Percentiles rank a stretch among this genome's conserved stretches.
These are phyloP conservation scores for Celoporthe dispersa DNA, from an alignment of 2,329 filamentous ascomycete genomes.

Conservation along the genomic window DNA sequence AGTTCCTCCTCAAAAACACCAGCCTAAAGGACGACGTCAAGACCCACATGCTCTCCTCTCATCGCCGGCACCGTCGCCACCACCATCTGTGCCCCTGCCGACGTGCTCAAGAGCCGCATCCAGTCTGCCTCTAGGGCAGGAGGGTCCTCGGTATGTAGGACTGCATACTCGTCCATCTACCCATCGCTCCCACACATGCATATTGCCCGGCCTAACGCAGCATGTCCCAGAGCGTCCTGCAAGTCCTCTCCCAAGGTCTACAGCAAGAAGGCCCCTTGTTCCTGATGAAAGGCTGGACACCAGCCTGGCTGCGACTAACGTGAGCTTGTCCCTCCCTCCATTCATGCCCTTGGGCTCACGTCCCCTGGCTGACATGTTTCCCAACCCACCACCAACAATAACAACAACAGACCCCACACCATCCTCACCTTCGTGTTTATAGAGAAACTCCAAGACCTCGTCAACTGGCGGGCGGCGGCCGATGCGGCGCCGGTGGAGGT, in stretches of 20 bases:
- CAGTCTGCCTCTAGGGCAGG: conserved; percentile 39
- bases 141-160: conserved; percentile 13
- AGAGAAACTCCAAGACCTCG: conserved; percentile 46
- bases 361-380: not conserved
- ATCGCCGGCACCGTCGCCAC: conserved; percentile 51
- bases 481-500: conserved; percentile 16
- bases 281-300: conserved; percentile 52
- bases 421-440: conserved; percentile 53
- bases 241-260: conserved; percentile 41
- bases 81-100: conserved; percentile 49
- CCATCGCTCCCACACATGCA: too few species aligned
- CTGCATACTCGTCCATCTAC: not conserved
- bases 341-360: not conserved
- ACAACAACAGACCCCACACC: conserved; percentile 44
- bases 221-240: conserved; percentile 36
- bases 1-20: conserved; percentile 36
- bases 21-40: conserved; percentile 44
- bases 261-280: conserved; percentile 46
- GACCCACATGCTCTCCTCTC: conserved; percentile 47
- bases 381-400: not conserved
- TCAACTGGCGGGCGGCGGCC: conserved; percentile 19
- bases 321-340: conserved; percentile 34
- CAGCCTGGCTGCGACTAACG: conserved; percentile 50
- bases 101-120: conserved; percentile 50
- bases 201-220: not conserved